Conservation (phyloP, 768 basidiomycete genomes). For the Collybiopsis luxurians region DNA sequence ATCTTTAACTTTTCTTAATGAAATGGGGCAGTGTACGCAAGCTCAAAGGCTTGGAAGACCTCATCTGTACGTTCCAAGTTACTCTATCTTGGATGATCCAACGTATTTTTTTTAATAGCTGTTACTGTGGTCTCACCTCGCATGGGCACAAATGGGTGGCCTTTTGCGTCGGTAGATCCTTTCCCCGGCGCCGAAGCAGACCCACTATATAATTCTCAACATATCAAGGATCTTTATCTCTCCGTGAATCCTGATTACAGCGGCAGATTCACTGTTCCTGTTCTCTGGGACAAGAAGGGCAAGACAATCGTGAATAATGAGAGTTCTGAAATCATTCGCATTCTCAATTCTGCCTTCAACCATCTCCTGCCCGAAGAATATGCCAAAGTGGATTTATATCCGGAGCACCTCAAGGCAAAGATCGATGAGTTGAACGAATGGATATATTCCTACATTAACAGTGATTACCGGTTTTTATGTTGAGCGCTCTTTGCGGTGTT, state of each 20-base stretch:
- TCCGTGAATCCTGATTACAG: constrained; percentile 67
- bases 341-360: constrained; percentile 87
- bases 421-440: constrained; percentile 86
- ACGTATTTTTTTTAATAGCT: constrained; percentile 36
- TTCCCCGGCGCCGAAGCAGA: constrained; percentile 79
- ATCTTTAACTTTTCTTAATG: too few species aligned
- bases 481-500: not conserved
- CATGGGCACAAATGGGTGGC: constrained; percentile 86
- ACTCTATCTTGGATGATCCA: not conserved
- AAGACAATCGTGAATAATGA: constrained; percentile 95
- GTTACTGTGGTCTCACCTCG: constrained; percentile 81
- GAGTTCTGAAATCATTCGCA: constrained; percentile 91
- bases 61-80: constrained; percentile 58
- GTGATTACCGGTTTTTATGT: constrained; percentile 39
- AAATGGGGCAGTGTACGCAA: constrained; percentile 62
- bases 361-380: constrained; percentile 63
- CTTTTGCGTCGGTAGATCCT: constrained; percentile 67
- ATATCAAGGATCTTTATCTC: constrained; percentile 86
- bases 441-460: constrained; percentile 85
- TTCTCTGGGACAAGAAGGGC: constrained; percentile 90
- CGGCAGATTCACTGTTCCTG: constrained; percentile 84
- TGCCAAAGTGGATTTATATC: constrained; percentile 74
- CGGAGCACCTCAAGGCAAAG: constrained; percentile 61
- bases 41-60: constrained; percentile 86
- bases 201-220: constrained; percentile 61